phyloP scores from a whole-genome alignment of 116 monocot species.

The Thalassia testudinum region DNA sequence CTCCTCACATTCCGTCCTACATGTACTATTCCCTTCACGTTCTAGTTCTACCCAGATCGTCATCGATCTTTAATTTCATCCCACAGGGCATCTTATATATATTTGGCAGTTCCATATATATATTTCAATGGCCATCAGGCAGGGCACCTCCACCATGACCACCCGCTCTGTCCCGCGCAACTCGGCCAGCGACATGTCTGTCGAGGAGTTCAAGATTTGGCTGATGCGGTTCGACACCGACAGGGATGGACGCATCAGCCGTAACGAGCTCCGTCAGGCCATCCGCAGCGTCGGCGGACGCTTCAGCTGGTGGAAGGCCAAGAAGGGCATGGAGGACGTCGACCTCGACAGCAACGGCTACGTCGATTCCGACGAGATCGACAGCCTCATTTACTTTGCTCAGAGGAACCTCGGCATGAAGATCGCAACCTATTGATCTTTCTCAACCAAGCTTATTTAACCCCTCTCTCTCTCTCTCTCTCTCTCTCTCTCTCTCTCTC shows the following conservation, averaged over 20 bases:
- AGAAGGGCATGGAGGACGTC: conserved; percentile 10
- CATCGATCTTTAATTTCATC: no score
- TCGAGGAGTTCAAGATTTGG: conserved; percentile 39
- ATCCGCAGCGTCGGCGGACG: conserved; percentile 16
- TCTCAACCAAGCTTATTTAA: no score
- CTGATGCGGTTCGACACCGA: conserved; percentile 22
- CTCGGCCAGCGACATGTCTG: conserved; percentile 2
- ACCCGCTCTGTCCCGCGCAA: not conserved
- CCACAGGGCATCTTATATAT: no score
- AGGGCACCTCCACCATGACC: not conserved
- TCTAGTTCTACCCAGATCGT: no score
- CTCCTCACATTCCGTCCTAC: no score
- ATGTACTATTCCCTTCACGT: no score
- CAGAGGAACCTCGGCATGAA: conserved; percentile 20
- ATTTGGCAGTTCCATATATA: no score
- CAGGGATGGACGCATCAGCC: conserved; percentile 30
- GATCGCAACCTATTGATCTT: conserved; percentile 9
- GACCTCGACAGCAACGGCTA: conserved; percentile 21
- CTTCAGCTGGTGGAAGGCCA: conserved; percentile 18
- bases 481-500: no score
- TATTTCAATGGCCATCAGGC: conserved; percentile 1
- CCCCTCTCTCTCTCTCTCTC: no score
- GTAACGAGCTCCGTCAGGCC: conserved; percentile 20
- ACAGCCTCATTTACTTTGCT: conserved; percentile 20
- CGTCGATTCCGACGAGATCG: conserved; percentile 24